Evolutionary conservation across 208 protist genomes (phyloP).

Genomic region (Leishmania tropica): DNA sequence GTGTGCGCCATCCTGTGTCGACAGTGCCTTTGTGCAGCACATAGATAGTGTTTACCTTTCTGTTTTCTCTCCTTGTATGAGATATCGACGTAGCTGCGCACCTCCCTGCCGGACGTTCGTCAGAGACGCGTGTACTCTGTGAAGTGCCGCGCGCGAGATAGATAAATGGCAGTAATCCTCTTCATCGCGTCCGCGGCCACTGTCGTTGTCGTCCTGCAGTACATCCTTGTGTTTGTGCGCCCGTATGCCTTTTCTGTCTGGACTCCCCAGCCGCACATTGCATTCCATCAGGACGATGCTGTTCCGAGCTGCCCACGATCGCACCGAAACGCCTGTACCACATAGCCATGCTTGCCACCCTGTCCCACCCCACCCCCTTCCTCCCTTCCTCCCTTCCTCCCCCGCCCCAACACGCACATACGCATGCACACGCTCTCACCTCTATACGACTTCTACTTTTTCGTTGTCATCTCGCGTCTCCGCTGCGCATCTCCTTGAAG

Average conservation of each 20-base stretch:
- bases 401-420: background rate
- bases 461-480: background rate
- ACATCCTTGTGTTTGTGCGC: no score
- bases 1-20: background rate
- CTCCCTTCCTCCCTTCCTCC: background rate
- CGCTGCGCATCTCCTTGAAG: background rate
- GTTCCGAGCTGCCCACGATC: background rate
- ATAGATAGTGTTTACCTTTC: background rate
- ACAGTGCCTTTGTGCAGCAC: background rate
- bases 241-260: background rate
- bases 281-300: background rate
- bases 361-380: background rate
- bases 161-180: background rate
- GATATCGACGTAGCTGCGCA: background rate
- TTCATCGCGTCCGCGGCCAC: background rate
- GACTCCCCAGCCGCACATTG: background rate
- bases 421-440: background rate
- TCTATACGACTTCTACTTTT: background rate
- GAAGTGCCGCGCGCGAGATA: background rate
- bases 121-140: background rate
- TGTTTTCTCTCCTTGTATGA: background rate
- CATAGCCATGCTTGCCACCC: background rate
- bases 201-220: background rate
- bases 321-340: background rate
- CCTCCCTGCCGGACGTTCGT: background rate